phyloP scores from a whole-genome alignment of 805 yeast genomes.

The Kregervanrija delftensis region DNA sequence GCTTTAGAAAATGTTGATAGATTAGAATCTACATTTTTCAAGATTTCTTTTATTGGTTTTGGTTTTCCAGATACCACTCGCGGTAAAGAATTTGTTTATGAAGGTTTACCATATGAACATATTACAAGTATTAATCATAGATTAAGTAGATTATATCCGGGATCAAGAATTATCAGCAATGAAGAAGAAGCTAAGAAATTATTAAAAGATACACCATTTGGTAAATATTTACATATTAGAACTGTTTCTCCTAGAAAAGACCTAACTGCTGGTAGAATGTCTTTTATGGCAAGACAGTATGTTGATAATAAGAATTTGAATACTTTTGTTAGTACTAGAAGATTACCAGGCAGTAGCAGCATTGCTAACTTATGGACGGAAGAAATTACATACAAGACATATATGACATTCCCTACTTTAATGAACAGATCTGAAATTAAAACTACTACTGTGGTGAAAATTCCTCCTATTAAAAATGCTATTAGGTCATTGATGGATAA shows the following conservation, averaged over 20 bases:
- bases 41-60: constrained; percentile 72
- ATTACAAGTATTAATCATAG: constrained; percentile 77
- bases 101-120: constrained; percentile 84
- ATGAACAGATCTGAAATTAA: constrained; percentile 78
- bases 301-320: constrained; percentile 69
- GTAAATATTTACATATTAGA: constrained; percentile 65
- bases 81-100: constrained; percentile 72
- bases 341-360: constrained; percentile 65
- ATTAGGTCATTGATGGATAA: constrained; percentile 57
- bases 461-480: constrained; percentile 86
- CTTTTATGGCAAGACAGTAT: constrained; percentile 63
- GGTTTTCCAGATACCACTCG: constrained; percentile 79
- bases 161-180: constrained; percentile 62
- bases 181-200: constrained; percentile 47
- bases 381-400: constrained; percentile 72
- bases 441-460: constrained; percentile 37
- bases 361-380: constrained; percentile 83
- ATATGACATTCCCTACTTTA: constrained; percentile 75
- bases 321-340: constrained; percentile 61
- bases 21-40: constrained; percentile 69
- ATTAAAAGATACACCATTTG: constrained; percentile 48
- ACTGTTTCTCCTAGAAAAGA: constrained; percentile 66
- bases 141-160: constrained; percentile 68
- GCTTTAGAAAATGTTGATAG: constrained; percentile 65
- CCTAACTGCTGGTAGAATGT: constrained; percentile 31